phyloP scores from a whole-genome alignment of 306 rosid species.

The Dalbergia oliveri region DNA sequence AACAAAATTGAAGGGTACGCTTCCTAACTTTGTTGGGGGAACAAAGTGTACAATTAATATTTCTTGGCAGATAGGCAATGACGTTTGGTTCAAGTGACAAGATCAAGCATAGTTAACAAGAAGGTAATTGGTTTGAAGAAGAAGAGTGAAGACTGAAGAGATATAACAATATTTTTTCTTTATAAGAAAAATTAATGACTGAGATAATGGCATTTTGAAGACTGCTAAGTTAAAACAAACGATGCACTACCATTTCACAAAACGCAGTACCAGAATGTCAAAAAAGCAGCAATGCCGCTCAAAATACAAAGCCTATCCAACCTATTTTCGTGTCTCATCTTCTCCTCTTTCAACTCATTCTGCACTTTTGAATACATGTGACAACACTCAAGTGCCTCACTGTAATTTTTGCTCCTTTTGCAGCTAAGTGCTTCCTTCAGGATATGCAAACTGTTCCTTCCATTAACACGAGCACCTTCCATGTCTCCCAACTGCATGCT shows the following conservation, averaged over 20 bases:
- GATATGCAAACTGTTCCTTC: slow-evolving; percentile 73
- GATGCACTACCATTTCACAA: slow-evolving; percentile 47
- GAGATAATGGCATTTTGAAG: no score
- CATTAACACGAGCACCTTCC: slow-evolving; percentile 77
- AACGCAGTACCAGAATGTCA: slow-evolving; percentile 56
- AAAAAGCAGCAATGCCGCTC: slow-evolving; percentile 54
- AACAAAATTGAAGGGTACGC: no score
- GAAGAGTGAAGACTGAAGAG: no score
- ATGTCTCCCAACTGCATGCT: slow-evolving; percentile 89
- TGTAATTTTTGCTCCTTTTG: slow-evolving; percentile 67
- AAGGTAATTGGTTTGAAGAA: no score
- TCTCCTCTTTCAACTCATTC: slow-evolving; percentile 79
- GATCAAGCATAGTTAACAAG: no score
- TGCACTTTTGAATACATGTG: slow-evolving; percentile 70
- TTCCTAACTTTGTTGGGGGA: no score
- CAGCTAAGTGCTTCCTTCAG: slow-evolving; percentile 77
- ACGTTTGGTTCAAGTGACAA: no score
- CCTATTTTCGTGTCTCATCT: slow-evolving; percentile 77
- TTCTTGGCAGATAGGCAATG: no score
- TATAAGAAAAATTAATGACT: no score
- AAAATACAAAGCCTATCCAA: slow-evolving; percentile 57
- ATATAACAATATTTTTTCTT: no score
- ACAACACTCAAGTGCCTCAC: slow-evolving; percentile 74
- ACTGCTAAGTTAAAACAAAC: not conserved
- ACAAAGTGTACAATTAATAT: no score